A percentile compares a stretch with the other conserved stretches of the same genome.
Conservation (phyloP, 345 rosid species). For the Ailanthus altissimus region DNA sequence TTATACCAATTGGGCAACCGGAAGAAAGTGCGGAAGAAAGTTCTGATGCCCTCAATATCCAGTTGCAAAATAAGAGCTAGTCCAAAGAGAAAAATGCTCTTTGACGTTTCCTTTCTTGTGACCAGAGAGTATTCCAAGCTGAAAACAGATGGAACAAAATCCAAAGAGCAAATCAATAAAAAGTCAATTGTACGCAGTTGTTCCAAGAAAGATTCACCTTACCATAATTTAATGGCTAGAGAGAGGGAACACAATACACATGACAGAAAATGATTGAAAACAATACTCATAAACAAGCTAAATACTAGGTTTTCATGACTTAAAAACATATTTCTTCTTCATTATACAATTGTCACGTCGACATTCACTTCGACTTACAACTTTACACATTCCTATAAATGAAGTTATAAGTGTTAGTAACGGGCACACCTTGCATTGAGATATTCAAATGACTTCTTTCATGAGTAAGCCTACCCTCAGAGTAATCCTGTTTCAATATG, state of each 20-base stretch:
- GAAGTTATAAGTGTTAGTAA: background rate
- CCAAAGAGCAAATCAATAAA: background rate
- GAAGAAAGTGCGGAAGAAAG: conserved; percentile 84
- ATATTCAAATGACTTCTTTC: conserved; percentile 46
- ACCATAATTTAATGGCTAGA: background rate
- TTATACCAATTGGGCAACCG: conserved; percentile 81
- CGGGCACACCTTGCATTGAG: conserved; percentile 75
- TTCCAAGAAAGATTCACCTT: background rate
- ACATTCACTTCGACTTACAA: background rate
- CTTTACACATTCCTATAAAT: background rate
- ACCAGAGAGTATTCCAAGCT: conserved; percentile 98
- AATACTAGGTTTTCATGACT: background rate
- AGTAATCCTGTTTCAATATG: conserved; percentile 48
- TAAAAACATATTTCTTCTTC: background rate
- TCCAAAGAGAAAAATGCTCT: conserved; percentile 92
- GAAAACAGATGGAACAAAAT: conserved; percentile 20
- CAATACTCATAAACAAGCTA: background rate
- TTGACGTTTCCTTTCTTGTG: conserved; percentile 92
- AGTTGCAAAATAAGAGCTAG: conserved; percentile 81
- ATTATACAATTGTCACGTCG: background rate
- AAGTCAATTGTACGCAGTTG: background rate
- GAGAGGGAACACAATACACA: background rate
- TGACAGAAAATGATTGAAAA: conserved; percentile 2
- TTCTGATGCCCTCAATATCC: conserved; percentile 77
- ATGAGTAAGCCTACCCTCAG: conserved; percentile 33